Evolutionary conservation across 108 stramenopile genomes (phyloP).

Genomic region (Epipyxis sp.): DNA sequence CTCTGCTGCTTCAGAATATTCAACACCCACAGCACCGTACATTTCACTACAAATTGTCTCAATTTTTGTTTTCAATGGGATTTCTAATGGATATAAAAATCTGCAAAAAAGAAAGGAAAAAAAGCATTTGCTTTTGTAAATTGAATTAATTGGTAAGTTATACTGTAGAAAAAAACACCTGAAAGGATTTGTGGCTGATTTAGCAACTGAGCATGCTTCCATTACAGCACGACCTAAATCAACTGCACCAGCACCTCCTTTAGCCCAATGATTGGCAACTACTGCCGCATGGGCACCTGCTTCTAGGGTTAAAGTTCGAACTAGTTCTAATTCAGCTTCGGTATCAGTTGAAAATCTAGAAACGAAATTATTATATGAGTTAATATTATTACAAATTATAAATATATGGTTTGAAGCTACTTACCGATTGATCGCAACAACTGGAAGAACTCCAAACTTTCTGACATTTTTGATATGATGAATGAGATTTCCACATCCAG

Average conservation of each 20-base stretch:
- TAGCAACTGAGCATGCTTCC: constrained; percentile 68
- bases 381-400: no score
- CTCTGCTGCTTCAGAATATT: constrained; percentile 78
- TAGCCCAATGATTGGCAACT: constrained; percentile 87
- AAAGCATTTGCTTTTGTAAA: constrained; percentile 83
- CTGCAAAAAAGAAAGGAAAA: constrained; percentile 67
- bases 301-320: constrained; percentile 70
- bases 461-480: constrained; percentile 88
- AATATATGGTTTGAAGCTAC: constrained; percentile 86
- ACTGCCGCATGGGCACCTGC: constrained; percentile 90
- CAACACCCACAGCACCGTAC: constrained; percentile 91
- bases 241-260: constrained; percentile 89
- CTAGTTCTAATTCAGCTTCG: constrained; percentile 76
- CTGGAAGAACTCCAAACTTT: constrained; percentile 90
- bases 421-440: constrained; percentile 91
- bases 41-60: constrained; percentile 85
- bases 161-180: no score
- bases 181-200: constrained; percentile 63
- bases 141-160: constrained; percentile 73
- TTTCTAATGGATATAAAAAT: constrained; percentile 78
- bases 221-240: constrained; percentile 83
- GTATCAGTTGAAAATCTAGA: constrained; percentile 7
- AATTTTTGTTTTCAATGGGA: constrained; percentile 78
- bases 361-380: no score
- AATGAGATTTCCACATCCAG: constrained; percentile 78